Evolutionary conservation across 192 early-diverging fungal genomes (phyloP), one percentile per base, ranked within the genome.

Genomic region (Gigaspora rosea): DNA sequence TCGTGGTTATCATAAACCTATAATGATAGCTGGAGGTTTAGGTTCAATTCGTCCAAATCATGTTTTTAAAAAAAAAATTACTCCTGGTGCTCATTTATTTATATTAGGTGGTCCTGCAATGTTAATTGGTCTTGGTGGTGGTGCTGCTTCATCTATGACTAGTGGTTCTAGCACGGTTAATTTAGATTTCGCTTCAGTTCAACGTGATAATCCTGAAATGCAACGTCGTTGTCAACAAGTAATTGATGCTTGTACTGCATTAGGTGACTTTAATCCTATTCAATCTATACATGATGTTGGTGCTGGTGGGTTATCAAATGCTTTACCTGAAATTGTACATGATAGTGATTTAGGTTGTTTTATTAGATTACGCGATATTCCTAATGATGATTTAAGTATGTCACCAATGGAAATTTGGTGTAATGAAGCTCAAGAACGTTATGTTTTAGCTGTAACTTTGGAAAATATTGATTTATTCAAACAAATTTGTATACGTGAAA

Each of bases 401-500:
- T 95, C 94, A 63, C 98, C 98, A n/a, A 98, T 99, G 98, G 98
- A 98, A 82, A 97, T 99, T 61, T 99, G 98, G 98, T 99, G 98
- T 86, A 99, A 99, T 59, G 98, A 99, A 85, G 91, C 94, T 56
- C 98, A 99, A 84, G 98, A 99, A 82, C 92, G 98, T 66, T 99
- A 99, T 78, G 98, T 99, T n/a, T 83, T 97, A 71, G 97, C 97
- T 1, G 91, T 99, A 4, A 71, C 81, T 50, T 88, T 91, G 2
- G 88, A 91, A 69, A 87, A 85, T 66, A 79, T 95, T 76, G 84
- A 82, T 1, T 76, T 75, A 8, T 98, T 99, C 79, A 84, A 88
- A 78, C 80, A 72, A 6, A 92, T 99, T 70, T 95, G 93, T 77
- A 82, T 83, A 63, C 91, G 98, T 75, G 98, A 99, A 84, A 91